These are phyloP conservation scores for Mortierella sp. DNA, from an alignment of 371 early-diverging fungal genomes.

Conservation along the genomic window DNA sequence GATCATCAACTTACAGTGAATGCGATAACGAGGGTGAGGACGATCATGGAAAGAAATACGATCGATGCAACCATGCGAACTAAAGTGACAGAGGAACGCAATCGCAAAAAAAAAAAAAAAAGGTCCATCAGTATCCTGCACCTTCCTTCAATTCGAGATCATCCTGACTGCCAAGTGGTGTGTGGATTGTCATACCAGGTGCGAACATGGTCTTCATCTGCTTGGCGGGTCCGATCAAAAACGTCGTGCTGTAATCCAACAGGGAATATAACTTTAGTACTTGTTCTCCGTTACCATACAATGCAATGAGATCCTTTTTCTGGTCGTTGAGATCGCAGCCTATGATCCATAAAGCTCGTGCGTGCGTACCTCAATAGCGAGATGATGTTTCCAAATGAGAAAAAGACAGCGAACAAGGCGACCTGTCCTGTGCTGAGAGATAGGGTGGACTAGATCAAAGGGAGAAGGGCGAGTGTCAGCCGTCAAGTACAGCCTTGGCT, in stretches of 20 bases:
- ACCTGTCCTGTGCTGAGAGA: slow-evolving; percentile 67
- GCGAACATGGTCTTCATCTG: slow-evolving; percentile 89
- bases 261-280: not conserved
- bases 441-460: slow-evolving; percentile 67
- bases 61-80: slow-evolving; percentile 74
- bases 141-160: not conserved
- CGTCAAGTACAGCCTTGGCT: too few relatives aligned
- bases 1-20: slow-evolving; percentile 54
- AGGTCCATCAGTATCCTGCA: not conserved
- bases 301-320: not conserved
- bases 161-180: too few relatives aligned
- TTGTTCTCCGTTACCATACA: not conserved
- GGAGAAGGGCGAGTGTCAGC: not conserved
- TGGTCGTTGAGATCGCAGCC: not conserved
- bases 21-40: slow-evolving; percentile 71
- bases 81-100: slow-evolving; percentile 49
- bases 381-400: slow-evolving; percentile 90
- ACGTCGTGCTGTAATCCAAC: slow-evolving; percentile 71
- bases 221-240: slow-evolving; percentile 85
- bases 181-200: slow-evolving; percentile 61
- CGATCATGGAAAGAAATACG: slow-evolving; percentile 68
- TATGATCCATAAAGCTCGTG: not conserved
- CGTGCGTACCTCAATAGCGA: slow-evolving; percentile 76
- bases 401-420: slow-evolving; percentile 86
- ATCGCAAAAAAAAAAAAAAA: slow-evolving; percentile 44